These are phyloP conservation scores for Fragaria nilgerrensis DNA, from an alignment of 306 rosid species.

Conservation along the genomic window DNA sequence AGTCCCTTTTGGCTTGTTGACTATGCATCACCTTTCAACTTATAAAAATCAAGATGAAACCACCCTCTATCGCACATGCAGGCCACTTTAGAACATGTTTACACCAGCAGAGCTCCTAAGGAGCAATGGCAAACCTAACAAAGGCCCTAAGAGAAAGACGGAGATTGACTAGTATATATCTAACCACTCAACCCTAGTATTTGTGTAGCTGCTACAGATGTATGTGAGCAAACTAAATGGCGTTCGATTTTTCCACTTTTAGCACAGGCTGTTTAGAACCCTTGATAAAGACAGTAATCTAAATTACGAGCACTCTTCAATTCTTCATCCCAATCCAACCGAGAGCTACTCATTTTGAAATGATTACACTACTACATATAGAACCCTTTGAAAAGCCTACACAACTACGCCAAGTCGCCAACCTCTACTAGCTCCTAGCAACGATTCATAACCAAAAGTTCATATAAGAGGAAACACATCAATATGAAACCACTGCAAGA, in stretches of 20 bases:
- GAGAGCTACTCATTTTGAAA: not conserved
- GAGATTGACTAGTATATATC: not conserved
- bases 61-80: not conserved
- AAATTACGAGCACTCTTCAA: not conserved
- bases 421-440: not conserved
- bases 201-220: not conserved
- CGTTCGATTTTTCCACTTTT: not conserved
- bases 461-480: not conserved
- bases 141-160: not conserved
- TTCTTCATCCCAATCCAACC: not conserved
- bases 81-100: not conserved
- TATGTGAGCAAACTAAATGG: not conserved
- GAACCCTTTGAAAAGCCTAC: not conserved
- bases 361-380: not conserved
- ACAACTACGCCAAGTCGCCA: not conserved
- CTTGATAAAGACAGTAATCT: not conserved
- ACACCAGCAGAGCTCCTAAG: not conserved
- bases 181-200: not conserved
- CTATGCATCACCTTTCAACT: not conserved
- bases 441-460: not conserved
- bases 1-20: not conserved
- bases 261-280: not conserved
- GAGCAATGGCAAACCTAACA: not conserved
- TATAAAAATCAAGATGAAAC: not conserved
- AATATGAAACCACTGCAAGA: not conserved